These are phyloP conservation scores for Lentithecium fluviatile DNA, from an alignment of 495 filamentous ascomycete species.

Conservation along the genomic window DNA sequence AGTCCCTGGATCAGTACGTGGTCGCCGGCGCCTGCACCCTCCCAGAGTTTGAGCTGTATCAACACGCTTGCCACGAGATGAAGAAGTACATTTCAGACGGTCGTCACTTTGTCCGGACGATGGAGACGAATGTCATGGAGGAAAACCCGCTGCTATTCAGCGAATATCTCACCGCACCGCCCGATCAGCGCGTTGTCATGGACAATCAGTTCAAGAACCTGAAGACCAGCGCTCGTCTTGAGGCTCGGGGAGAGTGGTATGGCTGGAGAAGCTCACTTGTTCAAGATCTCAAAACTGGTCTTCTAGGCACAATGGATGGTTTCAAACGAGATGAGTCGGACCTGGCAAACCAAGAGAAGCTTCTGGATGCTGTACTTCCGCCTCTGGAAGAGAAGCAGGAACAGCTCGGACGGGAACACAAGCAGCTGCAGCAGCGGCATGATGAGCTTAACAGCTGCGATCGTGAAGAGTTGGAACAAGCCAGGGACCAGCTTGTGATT, in stretches of 20 bases:
- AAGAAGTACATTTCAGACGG: conserved; percentile 95
- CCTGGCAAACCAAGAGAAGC: conserved; percentile 64
- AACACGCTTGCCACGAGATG: conserved; percentile 90
- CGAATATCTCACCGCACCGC: conserved; percentile 84
- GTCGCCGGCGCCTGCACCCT: conserved; percentile 87
- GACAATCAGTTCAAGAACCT: conserved; percentile 96
- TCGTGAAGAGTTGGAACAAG: conserved; percentile 68
- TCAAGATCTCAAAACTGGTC: conserved; percentile 74
- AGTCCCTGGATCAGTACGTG: conserved; percentile 69
- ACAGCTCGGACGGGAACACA: conserved; percentile 59
- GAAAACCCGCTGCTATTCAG: conserved; percentile 88
- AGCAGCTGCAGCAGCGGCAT: conserved; percentile 64
- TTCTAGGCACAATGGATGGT: conserved; percentile 69
- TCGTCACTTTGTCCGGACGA: conserved; percentile 77
- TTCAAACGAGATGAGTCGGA: conserved; percentile 72
- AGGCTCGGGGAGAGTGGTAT: conserved; percentile 96
- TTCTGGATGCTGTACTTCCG: conserved; percentile 66
- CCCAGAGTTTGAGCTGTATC: conserved; percentile 89
- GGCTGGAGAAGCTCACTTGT: conserved; percentile 94
- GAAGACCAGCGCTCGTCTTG: conserved; percentile 83
- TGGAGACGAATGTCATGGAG: conserved; percentile 79
- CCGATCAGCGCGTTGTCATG: conserved; percentile 80
- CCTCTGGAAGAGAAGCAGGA: conserved; percentile 58
- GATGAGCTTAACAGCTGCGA: conserved; percentile 77
- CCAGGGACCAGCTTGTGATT: conserved; percentile 61